Evolutionary conservation across 176 grass and related monocot genomes (phyloP).

Genomic region (Neostapfia colusana): DNA sequence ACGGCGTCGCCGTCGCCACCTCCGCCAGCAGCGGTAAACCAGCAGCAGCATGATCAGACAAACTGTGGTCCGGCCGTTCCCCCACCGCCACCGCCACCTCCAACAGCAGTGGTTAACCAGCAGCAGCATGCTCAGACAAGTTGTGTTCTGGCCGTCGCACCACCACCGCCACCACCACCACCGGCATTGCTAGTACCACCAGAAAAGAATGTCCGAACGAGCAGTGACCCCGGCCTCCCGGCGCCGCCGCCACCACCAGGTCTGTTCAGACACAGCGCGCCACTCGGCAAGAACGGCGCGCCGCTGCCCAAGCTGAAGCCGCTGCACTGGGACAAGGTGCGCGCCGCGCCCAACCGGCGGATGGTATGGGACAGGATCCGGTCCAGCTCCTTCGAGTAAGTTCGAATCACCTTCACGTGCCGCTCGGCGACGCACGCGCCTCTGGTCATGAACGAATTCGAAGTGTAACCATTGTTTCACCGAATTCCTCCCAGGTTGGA

Average conservation of each 20-base stretch:
- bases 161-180: no score
- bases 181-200: background rate
- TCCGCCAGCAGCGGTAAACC: background rate
- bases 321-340: slow-evolving; percentile 99
- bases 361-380: slow-evolving; percentile 97
- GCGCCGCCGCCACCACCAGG: slow-evolving; percentile 42
- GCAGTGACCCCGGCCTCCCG: slow-evolving; percentile 7
- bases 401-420: background rate
- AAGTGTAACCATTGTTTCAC: background rate
- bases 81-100: slow-evolving; percentile 28
- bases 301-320: slow-evolving; percentile 90
- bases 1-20: background rate
- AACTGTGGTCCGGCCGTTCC: slow-evolving; percentile 11
- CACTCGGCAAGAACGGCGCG: slow-evolving; percentile 45
- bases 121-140: no score
- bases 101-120: background rate
- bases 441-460: background rate
- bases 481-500: slow-evolving; percentile 52
- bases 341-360: slow-evolving; percentile 69
- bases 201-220: slow-evolving; percentile 26
- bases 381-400: slow-evolving; percentile 96
- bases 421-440: no score
- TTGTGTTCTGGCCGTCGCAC: no score
- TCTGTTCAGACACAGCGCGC: slow-evolving; percentile 33
- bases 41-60: slow-evolving; percentile 1